Conservation (phyloP, 306 rosid species). For the Cotoneaster glaucophyllus region DNA sequence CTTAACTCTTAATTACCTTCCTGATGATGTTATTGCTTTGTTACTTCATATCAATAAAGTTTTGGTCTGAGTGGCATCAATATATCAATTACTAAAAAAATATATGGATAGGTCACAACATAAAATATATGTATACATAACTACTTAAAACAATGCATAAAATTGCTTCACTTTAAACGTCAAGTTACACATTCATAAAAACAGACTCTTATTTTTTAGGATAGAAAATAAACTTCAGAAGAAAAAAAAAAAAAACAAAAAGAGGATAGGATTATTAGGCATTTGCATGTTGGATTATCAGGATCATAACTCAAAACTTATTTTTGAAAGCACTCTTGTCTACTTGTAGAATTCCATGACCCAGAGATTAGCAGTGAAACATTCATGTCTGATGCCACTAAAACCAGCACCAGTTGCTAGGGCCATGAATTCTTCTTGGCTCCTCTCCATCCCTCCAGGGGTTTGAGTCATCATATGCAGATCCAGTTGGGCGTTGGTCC, state of each 20-base stretch:
- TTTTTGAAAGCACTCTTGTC: conserved; percentile 2
- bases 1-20: too few relatives aligned
- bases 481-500: conserved; percentile 7
- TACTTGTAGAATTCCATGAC: conserved; percentile 53
- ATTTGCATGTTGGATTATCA: not conserved
- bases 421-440: conserved; percentile 30
- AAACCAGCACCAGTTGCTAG: conserved; percentile 49
- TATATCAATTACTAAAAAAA: too few relatives aligned
- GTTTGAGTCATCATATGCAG: conserved; percentile 43
- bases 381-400: conserved; percentile 29
- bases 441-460: conserved; percentile 51
- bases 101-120: too few relatives aligned
- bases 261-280: not conserved
- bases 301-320: not conserved
- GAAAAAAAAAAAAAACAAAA: not conserved
- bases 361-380: conserved; percentile 30
- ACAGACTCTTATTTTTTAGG: too few relatives aligned
- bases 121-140: not conserved
- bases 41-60: too few relatives aligned
- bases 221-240: not conserved
- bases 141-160: not conserved
- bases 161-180: not conserved
- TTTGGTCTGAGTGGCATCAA: too few relatives aligned
- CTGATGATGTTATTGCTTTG: too few relatives aligned
- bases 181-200: not conserved